Evolutionary conservation across 768 basidiomycete genomes (phyloP).

Genomic region (Lactifluus echinatus): DNA sequence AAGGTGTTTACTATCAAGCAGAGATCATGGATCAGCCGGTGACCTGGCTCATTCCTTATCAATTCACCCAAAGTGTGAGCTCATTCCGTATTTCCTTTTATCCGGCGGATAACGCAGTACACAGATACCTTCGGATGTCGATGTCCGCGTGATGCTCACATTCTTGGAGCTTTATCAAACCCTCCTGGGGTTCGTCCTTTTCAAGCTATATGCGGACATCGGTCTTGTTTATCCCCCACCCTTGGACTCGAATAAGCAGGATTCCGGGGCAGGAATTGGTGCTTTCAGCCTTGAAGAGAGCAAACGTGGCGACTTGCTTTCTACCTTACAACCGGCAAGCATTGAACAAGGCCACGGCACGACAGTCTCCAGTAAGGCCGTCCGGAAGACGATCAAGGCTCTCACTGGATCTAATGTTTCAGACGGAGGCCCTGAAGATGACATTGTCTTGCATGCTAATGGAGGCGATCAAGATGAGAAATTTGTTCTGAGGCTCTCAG

Average conservation of each 20-base stretch:
- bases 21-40: constrained; percentile 88
- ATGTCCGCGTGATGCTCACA: constrained; percentile 95
- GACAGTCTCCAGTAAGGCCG: constrained; percentile 48
- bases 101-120: background rate
- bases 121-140: constrained; percentile 90
- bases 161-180: constrained; percentile 98
- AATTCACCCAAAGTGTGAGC: constrained; percentile 88
- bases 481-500: constrained; percentile 55
- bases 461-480: constrained; percentile 44
- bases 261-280: constrained; percentile 77
- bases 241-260: constrained; percentile 73
- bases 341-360: constrained; percentile 33
- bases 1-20: constrained; percentile 97
- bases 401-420: constrained; percentile 30
- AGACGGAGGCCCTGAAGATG: constrained; percentile 27
- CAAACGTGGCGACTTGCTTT: constrained; percentile 24
- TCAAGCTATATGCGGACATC: constrained; percentile 95
- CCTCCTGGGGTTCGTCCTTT: constrained; percentile 88
- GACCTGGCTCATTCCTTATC: constrained; percentile 95
- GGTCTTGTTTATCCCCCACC: constrained; percentile 95
- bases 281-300: constrained; percentile 69
- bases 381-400: constrained; percentile 54
- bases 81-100: constrained; percentile 2
- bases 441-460: constrained; percentile 24
- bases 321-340: constrained; percentile 19